Conservation (phyloP, 78 protist species). For the Corallochytrium limacisporum region DNA sequence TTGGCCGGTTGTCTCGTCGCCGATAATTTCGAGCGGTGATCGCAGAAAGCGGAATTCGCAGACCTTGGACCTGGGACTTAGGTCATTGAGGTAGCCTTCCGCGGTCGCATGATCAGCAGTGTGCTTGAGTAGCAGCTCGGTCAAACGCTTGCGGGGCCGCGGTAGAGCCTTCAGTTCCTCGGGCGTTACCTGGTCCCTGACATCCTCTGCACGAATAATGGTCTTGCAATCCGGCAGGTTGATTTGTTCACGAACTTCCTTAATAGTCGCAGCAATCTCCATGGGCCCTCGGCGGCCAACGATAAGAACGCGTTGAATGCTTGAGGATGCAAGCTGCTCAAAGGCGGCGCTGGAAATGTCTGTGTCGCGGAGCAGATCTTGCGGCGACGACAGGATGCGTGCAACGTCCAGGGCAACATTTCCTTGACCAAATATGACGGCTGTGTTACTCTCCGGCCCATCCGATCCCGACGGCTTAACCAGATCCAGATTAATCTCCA, state of each 20-base stretch:
- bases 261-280: constrained; percentile 34
- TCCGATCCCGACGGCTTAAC: neutral
- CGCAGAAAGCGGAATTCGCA: no score
- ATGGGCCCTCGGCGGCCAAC: constrained; percentile 55
- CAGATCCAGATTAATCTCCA: neutral
- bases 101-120: no score
- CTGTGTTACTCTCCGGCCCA: neutral
- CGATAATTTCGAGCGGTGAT: no score
- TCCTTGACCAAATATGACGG: constrained; percentile 21
- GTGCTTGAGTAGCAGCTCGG: constrained; percentile 1
- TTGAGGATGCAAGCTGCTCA: neutral
- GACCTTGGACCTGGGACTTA: no score
- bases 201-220: no score
- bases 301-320: constrained; percentile 5
- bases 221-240: neutral
- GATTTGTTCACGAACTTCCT: constrained; percentile 41
- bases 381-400: constrained; percentile 20
- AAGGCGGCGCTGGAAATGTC: constrained; percentile 22
- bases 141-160: constrained; percentile 2
- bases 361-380: neutral
- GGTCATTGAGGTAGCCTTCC: no score
- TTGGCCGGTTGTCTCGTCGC: no score
- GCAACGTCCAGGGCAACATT: constrained; percentile 70
- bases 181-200: no score
- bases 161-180: no score